Evolutionary conservation across 306 rosid genomes (phyloP).

Genomic region (Ormosia semicastrata): DNA sequence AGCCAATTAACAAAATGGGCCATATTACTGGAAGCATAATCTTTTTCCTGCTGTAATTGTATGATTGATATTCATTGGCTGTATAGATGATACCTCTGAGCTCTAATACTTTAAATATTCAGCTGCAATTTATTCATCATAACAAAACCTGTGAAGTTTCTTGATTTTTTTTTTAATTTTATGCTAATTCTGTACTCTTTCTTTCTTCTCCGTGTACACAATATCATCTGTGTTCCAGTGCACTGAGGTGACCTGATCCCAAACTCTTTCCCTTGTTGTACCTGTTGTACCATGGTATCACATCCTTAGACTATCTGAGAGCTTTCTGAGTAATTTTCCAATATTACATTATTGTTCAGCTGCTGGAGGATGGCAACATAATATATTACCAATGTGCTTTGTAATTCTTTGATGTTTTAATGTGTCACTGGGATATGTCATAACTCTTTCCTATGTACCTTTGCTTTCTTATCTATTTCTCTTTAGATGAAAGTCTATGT

Average conservation of each 20-base stretch:
- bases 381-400: constrained; percentile 1
- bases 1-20: background rate
- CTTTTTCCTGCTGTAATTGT: background rate
- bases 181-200: background rate
- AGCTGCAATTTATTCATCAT: background rate
- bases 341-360: constrained; percentile 12
- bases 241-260: constrained; percentile 45
- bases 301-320: constrained; percentile 20
- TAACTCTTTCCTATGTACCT: constrained; percentile 9
- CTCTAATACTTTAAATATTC: background rate
- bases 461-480: constrained; percentile 5
- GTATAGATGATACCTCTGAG: background rate
- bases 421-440: constrained; percentile 6
- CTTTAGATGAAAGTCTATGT: background rate
- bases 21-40: background rate
- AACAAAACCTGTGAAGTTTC: background rate
- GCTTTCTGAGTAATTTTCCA: constrained; percentile 22
- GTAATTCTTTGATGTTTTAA: constrained; percentile 19
- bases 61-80: background rate
- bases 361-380: constrained; percentile 26
- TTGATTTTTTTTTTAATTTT: background rate
- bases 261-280: constrained; percentile 17
- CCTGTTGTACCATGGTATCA: constrained; percentile 11
- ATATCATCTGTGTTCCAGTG: constrained; percentile 43
- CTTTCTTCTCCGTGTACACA: background rate